Conservation (phyloP, 2,329 filamentous ascomycete species). For the Coniosporium tulheliwenetii region DNA sequence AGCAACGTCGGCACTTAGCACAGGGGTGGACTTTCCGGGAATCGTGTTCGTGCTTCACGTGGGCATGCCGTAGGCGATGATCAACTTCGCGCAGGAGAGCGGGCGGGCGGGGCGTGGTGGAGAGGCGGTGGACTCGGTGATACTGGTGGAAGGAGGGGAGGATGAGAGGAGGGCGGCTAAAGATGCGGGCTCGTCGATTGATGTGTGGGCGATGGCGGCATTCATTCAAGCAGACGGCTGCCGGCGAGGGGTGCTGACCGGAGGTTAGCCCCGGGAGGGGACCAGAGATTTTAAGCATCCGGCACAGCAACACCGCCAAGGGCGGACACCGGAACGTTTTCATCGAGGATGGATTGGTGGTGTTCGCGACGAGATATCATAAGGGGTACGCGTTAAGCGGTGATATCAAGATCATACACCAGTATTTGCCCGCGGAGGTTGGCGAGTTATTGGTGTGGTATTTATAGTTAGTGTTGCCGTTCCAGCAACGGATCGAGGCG, state of each 20-base stretch:
- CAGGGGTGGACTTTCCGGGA: slow-evolving; percentile 7
- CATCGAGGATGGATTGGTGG: slow-evolving; percentile 6
- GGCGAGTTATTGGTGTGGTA: background rate
- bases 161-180: background rate
- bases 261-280: slow-evolving; percentile 6
- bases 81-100: slow-evolving; percentile 5
- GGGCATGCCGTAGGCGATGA: slow-evolving; percentile 4
- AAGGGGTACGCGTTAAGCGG: background rate
- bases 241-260: slow-evolving; percentile 2
- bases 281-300: slow-evolving; percentile 6
- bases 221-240: background rate
- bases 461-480: background rate
- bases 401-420: slow-evolving; percentile 3
- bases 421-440: slow-evolving; percentile 1
- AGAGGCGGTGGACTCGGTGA: too few relatives aligned
- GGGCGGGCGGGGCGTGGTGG: slow-evolving; percentile 3
- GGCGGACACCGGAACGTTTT: slow-evolving; percentile 5
- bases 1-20: slow-evolving; percentile 8
- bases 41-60: slow-evolving; percentile 6
- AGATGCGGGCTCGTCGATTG: slow-evolving; percentile 1
- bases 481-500: background rate
- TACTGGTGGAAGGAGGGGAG: slow-evolving; percentile 4
- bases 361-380: background rate
- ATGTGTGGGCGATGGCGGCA: background rate
- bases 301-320: slow-evolving; percentile 4